Evolutionary conservation across 2,329 filamentous ascomycete genomes (phyloP), one percentile per base, ranked within the genome.

Genomic region (Pseudogymnoascus sp.): DNA sequence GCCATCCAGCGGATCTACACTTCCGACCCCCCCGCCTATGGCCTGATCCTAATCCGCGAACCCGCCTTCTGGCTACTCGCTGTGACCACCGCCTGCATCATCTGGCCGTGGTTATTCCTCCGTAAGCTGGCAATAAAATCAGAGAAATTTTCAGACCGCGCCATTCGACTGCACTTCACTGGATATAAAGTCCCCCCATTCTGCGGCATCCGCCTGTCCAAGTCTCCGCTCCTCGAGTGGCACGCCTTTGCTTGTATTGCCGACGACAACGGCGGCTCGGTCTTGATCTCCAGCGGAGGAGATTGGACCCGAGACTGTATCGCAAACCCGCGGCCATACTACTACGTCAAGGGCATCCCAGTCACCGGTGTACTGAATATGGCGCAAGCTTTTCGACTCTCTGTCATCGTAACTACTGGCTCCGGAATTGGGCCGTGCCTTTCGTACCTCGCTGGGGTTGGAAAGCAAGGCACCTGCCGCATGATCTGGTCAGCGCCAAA

Each of bases 221-320:
- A 79, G 62, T 75, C 76, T 40, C 81, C 82, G 0, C 71, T 83
- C 38, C 75, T 75, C 19, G 82, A 86, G 71, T 84, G 81, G 77
- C 83, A 86, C 72, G 76, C 79, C 4, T 86, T 86, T 70, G 83
- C 83, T 26, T 82, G 80, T 5, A 83, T 86, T 64, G 80, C 82
- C 0, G 76, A 79, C 63, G 70, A 75, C 37, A 70, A 75, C 35
- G 79, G 77, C n/a, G 84, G 81, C 70, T 82, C 80, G 2, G 73
- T 82, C n/a, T 73, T 86, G 47, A 75, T 86, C 37, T 83, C 81
- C 59, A 80, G 80, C 65, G 82, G 81, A 13, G 83, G 83, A 6
- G 82, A 86, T 70, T 86, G 82, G 82, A 86, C 83, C 1, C 70
- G 74, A 7, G 75, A 76, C 56, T 76, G 79, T 42, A 84, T 86